phyloP scores from a whole-genome alignment of 2,329 filamentous ascomycete species.

The Pseudogymnoascus sp. region DNA sequence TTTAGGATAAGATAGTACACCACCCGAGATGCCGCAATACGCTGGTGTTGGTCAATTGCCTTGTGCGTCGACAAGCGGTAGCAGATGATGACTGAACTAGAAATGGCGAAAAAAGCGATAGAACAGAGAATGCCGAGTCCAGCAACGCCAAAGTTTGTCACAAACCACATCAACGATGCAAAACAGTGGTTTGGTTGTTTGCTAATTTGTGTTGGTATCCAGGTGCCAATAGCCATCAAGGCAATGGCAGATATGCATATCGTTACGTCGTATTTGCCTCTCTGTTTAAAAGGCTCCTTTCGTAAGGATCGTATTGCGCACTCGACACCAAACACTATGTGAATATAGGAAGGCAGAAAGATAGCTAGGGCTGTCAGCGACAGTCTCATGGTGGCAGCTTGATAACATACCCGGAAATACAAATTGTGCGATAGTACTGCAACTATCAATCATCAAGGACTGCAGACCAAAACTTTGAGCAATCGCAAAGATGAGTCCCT shows the following conservation, averaged over 20 bases:
- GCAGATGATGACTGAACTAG: conserved; percentile 49
- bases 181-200: conserved; percentile 57
- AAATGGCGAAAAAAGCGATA: conserved; percentile 45
- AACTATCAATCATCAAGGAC: conserved; percentile 46
- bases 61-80: conserved; percentile 49
- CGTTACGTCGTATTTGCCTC: conserved; percentile 53
- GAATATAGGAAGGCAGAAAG: conserved; percentile 60
- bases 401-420: conserved; percentile 51
- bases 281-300: conserved; percentile 49
- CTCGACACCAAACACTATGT: conserved; percentile 60
- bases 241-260: conserved; percentile 50
- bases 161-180: conserved; percentile 62
- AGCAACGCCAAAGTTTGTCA: conserved; percentile 53
- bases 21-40: conserved; percentile 61
- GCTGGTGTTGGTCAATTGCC: conserved; percentile 51
- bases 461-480: conserved; percentile 51
- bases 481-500: conserved; percentile 52
- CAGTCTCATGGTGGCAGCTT: neutral
- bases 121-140: conserved; percentile 49
- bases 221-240: conserved; percentile 48
- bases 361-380: conserved; percentile 45
- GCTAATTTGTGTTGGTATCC: conserved; percentile 51
- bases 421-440: conserved; percentile 48
- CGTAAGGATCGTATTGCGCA: conserved; percentile 50
- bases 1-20: conserved; percentile 57